Evolutionary conservation across 2,329 filamentous ascomycete species (phyloP).

Genomic region (Leptographium wingfieldii): DNA sequence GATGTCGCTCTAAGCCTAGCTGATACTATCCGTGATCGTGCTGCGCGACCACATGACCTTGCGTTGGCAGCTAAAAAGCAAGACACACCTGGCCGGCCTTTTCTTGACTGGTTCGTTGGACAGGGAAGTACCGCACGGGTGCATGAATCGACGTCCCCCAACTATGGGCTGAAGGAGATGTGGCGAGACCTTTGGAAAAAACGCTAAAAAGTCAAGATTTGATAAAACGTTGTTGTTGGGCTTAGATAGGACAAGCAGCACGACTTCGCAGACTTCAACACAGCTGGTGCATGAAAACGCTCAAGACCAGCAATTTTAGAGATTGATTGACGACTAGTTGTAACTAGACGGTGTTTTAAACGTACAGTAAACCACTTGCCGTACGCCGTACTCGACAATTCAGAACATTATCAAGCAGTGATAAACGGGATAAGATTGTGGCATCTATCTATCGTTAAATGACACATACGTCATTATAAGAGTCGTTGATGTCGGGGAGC

Average conservation of each 20-base stretch:
- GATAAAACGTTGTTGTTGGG: too few species aligned
- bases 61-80: constrained; percentile 21
- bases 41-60: constrained; percentile 25
- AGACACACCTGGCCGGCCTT: constrained; percentile 30
- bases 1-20: constrained; percentile 72
- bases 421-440: too few species aligned
- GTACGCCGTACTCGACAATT: too few species aligned
- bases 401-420: too few species aligned
- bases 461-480: too few species aligned
- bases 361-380: too few species aligned
- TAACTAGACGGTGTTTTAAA: not conserved
- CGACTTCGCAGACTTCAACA: too few species aligned
- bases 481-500: too few species aligned
- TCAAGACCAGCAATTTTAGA: too few species aligned
- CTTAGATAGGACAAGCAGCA: too few species aligned
- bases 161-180: constrained; percentile 81
- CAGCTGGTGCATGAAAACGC: too few species aligned
- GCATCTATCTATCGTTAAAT: too few species aligned
- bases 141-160: constrained; percentile 59
- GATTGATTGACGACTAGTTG: not conserved
- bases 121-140: constrained; percentile 42
- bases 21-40: constrained; percentile 58
- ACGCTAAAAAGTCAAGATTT: not conserved
- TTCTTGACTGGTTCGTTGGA: constrained; percentile 49
- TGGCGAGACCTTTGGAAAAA: constrained; percentile 62